Evolutionary conservation across 83 land plant genomes (phyloP), one percentile per base, ranked within the genome.

Genomic region (Thuja plicata): DNA sequence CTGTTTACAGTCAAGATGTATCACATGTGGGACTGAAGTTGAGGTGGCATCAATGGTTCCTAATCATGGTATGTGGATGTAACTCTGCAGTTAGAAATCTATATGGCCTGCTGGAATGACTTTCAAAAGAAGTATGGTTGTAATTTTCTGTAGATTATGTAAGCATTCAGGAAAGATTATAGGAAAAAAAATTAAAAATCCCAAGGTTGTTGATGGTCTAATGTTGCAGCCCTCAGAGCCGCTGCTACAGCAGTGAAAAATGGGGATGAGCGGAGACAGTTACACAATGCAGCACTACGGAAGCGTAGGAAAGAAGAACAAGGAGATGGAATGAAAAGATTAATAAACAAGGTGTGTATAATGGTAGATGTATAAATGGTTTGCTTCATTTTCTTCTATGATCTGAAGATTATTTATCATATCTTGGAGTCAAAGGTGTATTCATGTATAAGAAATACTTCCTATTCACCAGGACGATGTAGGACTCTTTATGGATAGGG

Each of bases 271-370:
- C 88, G 92, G 38, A 93, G 96, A 88, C 95, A 93, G 32, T 92
- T 93, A 79, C 97, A 96, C 84, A 94, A 91, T 92, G 94, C 94
- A 45, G 91, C 95, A 38, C 88, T 94, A 5, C 88, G 95, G 16
- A 97, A 97, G 88, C 96, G 98, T 37, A 90, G 94, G 88, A 96
- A 92, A 92, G 98, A 96, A 30, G 95, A 96, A 60, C 95, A 91
- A 52, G 92, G 88, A 24, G 97, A 92, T 81, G 85, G 91, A 92
- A 32, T 84, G 38, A 95, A 93, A 85, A 91, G 91, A 84, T 19
- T 88, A 46, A 12, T 88, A 46, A 91, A 90, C 89, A 94, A 91
- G 93, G 94, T 92, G 90, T 74, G 66, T 45, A 19, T 34, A 50
- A 45, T 66, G 90, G 38, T 66, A 45, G 10, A 87, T 10, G 57